A percentile compares a stretch with the other conserved stretches of the same genome.
Conservation (phyloP, 805 yeast genomes). For the Wickerhamiella alocasiicola region DNA sequence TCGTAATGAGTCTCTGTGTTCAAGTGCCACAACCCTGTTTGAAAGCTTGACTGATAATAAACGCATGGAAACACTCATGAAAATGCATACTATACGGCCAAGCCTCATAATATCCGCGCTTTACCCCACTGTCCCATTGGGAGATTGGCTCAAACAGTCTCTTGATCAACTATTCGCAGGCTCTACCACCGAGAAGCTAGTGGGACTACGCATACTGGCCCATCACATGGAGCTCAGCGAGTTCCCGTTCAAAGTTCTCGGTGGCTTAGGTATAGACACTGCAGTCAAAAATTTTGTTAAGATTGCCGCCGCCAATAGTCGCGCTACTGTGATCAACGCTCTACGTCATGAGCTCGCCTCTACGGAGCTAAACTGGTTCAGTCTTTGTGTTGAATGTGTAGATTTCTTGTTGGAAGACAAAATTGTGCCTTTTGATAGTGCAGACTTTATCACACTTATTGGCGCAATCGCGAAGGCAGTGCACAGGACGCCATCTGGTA, state of each 20-base stretch:
- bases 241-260: slow-evolving; percentile 3
- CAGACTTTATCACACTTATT: not conserved
- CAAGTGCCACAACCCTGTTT: not conserved
- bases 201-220: slow-evolving; percentile 6
- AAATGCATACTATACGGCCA: slow-evolving; percentile 6
- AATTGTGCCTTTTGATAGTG: not conserved
- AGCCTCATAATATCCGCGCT: slow-evolving; percentile 9
- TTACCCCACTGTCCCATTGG: slow-evolving; percentile 11
- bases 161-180: not conserved
- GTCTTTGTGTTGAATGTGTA: not conserved
- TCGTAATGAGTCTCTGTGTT: not conserved
- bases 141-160: slow-evolving; percentile 7
- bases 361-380: not conserved
- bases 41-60: slow-evolving; percentile 3
- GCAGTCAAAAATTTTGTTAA: not conserved
- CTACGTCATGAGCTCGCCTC: not conserved
- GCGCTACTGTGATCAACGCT: not conserved
- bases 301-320: not conserved
- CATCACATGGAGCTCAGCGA: slow-evolving; percentile 7
- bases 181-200: slow-evolving; percentile 3
- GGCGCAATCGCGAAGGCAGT: not conserved
- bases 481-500: slow-evolving; percentile 4
- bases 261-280: not conserved
- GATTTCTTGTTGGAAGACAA: not conserved
- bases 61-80: slow-evolving; percentile 2